phyloP scores from a whole-genome alignment of 495 filamentous ascomycete species.

The Cryomyces minteri region DNA sequence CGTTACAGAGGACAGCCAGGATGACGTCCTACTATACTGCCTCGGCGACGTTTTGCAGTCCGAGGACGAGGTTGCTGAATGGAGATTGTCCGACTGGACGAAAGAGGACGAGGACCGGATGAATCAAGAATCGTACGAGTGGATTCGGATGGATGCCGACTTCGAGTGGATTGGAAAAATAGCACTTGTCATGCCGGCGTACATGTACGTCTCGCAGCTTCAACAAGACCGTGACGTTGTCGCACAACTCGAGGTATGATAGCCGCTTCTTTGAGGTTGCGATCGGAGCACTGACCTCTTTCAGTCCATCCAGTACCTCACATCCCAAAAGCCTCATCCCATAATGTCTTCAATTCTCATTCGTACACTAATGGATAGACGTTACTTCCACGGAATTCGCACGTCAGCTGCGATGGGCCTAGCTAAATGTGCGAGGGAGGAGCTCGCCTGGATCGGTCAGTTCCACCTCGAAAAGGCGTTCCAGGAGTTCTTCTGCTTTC shows the following conservation, averaged over 20 bases:
- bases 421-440: constrained; percentile 48
- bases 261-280: no score
- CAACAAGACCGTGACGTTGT: constrained; percentile 96
- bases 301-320: constrained; percentile 43
- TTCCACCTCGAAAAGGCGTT: constrained; percentile 73
- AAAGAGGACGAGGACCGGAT: constrained; percentile 72
- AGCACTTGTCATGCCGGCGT: constrained; percentile 62
- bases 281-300: constrained; percentile 5
- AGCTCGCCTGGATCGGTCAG: constrained; percentile 59
- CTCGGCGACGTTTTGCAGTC: constrained; percentile 79
- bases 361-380: constrained; percentile 71
- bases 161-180: constrained; percentile 92
- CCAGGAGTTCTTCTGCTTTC: constrained; percentile 73
- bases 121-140: constrained; percentile 94
- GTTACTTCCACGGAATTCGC: constrained; percentile 89
- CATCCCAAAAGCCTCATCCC: constrained; percentile 39
- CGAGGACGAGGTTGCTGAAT: constrained; percentile 62
- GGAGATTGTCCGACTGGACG: constrained; percentile 76
- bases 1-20: constrained; percentile 43
- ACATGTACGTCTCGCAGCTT: constrained; percentile 95
- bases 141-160: constrained; percentile 95
- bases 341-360: constrained; percentile 72
- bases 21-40: constrained; percentile 79
- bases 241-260: constrained; percentile 64
- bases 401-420: constrained; percentile 60